Evolutionary conservation across 495 filamentous ascomycete species (phyloP), one percentile per base, ranked within the genome.

Genomic region (Viridothelium virens): DNA sequence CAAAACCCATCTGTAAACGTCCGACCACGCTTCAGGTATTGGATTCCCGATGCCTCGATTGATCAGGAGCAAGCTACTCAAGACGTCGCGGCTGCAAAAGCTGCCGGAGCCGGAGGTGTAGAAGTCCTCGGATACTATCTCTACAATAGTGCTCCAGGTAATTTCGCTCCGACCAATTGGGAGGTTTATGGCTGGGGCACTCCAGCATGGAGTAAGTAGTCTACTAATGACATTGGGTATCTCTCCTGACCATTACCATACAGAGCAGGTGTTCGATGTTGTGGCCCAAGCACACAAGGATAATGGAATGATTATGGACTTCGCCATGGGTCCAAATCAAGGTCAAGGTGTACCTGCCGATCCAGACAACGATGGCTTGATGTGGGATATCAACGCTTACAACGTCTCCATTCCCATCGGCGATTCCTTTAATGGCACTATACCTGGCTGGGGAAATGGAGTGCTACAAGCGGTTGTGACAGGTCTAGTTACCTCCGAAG

Each of bases 301-400:
- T 14, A 66, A 75, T 48, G 78, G 73, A 0, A 59, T 84, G 14
- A 53, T 75, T 9, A 75, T 83, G 68, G 81, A 83, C 65, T 82
- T 82, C 72, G 69, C 80, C 0, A 36, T 83, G 10, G 82, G 82
- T 3, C 76, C 82, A 0, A 80, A 79, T 68, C 77, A 79, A 66
- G 82, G 78, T 6, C 73, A 77, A 48, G 81, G 82, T 53, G 79
- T 83, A n/a, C 82, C 82, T 6, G 75, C 77, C 1, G 53, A 66
- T 7, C 18, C 62, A 14, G 63, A 71, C 65, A 65, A 75, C 67
- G 70, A 75, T 56, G 72, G 76, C 5, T 61, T 80, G 36, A 70
- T 74, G 48, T 75, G 78, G 77, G 73, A 80, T 69, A 66, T 80
- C 70, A 73, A 74, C 69, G 64, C 73, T 4, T 74, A 59, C 56